phyloP scores from a whole-genome alignment of 1,139 yeast species.

The Protomyces arabidopsidicola region DNA sequence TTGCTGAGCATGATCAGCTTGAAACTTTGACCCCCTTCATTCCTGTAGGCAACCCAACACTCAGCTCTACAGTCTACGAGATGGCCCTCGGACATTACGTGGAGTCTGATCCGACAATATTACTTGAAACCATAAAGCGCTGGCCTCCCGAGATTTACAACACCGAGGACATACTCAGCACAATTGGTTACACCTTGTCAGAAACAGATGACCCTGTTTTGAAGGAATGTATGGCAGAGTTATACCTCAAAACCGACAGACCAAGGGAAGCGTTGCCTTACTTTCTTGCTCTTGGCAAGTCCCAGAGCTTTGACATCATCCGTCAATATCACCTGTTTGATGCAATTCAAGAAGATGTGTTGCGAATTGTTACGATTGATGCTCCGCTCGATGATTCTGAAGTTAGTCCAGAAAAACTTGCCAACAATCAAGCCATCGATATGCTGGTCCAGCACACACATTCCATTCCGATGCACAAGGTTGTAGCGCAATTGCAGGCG shows the following conservation, averaged over 20 bases:
- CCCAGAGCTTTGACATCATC: constrained; percentile 27
- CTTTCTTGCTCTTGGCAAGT: constrained; percentile 26
- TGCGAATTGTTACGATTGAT: constrained; percentile 17
- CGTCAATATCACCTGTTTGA: constrained; percentile 27
- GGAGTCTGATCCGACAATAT: constrained; percentile 40
- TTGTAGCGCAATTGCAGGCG: constrained; percentile 47
- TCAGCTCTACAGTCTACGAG: constrained; percentile 47
- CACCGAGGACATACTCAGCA: constrained; percentile 45
- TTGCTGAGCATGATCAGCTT: constrained; percentile 50
- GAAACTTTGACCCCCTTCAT: constrained; percentile 50
- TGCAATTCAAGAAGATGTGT: constrained; percentile 24
- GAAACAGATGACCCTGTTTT: constrained; percentile 38
- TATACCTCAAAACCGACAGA: constrained; percentile 42
- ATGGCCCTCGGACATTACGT: constrained; percentile 52
- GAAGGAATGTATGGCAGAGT: constrained; percentile 51
- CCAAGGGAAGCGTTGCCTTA: constrained; percentile 28
- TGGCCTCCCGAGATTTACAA: constrained; percentile 65
- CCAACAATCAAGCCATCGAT: constrained; percentile 14
- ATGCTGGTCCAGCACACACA: constrained; percentile 29
- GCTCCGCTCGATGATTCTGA: not conserved
- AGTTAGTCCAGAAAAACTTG: not conserved
- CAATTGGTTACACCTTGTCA: constrained; percentile 47
- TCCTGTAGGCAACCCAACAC: constrained; percentile 43
- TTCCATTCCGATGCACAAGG: constrained; percentile 34
- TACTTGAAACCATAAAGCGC: constrained; percentile 45